Evolutionary conservation across 331 rosid genomes (phyloP).

Genomic region (Spiraea crenata): DNA sequence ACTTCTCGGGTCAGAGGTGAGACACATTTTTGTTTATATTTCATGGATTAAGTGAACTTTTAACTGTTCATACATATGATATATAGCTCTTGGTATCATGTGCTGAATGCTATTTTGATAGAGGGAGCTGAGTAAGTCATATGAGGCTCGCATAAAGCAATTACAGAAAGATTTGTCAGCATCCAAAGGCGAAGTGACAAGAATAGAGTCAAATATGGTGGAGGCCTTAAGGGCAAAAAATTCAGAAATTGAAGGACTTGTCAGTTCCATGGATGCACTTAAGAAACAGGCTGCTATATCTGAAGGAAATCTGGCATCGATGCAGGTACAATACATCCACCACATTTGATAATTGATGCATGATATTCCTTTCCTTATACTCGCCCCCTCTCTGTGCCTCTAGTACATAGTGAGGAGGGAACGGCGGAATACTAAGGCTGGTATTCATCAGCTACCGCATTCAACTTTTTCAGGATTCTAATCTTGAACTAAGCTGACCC

Average conservation of each 20-base stretch:
- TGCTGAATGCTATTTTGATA: constrained; percentile 38
- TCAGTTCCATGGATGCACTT: constrained; percentile 72
- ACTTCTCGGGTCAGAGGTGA: constrained; percentile 92
- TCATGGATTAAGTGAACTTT: constrained; percentile 20
- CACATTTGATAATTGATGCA: not conserved
- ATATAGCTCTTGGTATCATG: constrained; percentile 9
- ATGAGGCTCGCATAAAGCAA: constrained; percentile 78
- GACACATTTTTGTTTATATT: constrained; percentile 20
- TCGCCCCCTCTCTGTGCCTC: not conserved
- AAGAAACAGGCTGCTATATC: constrained; percentile 87
- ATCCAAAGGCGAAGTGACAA: constrained; percentile 73
- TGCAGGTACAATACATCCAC: constrained; percentile 62
- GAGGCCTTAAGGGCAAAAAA: constrained; percentile 95
- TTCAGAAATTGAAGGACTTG: constrained; percentile 86
- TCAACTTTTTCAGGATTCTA: constrained; percentile 24
- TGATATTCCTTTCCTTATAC: not conserved
- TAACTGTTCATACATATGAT: not conserved
- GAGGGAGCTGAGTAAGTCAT: constrained; percentile 95
- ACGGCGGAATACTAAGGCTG: constrained; percentile 2
- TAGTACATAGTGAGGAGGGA: not conserved
- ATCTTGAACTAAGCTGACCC: not conserved
- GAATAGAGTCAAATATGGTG: constrained; percentile 80
- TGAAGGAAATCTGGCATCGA: constrained; percentile 86
- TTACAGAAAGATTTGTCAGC: constrained; percentile 69
- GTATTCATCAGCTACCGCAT: not conserved